These are phyloP conservation scores for Hansenula lynferdii DNA, from an alignment of 1,139 yeast genomes.

Conservation along the genomic window DNA sequence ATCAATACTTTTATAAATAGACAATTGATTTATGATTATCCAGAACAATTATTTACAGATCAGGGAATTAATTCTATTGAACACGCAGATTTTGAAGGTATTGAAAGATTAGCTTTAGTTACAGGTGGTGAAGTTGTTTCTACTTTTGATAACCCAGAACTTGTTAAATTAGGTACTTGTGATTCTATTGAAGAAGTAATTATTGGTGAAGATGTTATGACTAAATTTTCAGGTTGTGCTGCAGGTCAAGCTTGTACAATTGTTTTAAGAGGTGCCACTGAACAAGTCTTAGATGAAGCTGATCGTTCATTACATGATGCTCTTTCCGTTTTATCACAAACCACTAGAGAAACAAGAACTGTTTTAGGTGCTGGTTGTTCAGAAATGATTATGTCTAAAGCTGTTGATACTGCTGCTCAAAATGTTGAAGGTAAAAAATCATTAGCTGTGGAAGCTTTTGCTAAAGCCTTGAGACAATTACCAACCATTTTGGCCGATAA, in stretches of 20 bases:
- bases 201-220: slow-evolving; percentile 81
- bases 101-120: slow-evolving; percentile 91
- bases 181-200: slow-evolving; percentile 85
- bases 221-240: slow-evolving; percentile 90
- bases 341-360: slow-evolving; percentile 91
- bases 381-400: slow-evolving; percentile 97
- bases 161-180: slow-evolving; percentile 83
- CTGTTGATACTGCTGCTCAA: slow-evolving; percentile 94
- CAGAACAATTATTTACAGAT: slow-evolving; percentile 92
- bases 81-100: slow-evolving; percentile 98
- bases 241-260: slow-evolving; percentile 97
- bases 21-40: slow-evolving; percentile 96
- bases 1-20: slow-evolving; percentile 91
- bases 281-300: slow-evolving; percentile 93
- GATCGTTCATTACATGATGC: slow-evolving; percentile 98
- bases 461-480: slow-evolving; percentile 87
- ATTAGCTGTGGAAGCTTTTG: slow-evolving; percentile 91
- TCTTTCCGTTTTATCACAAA: slow-evolving; percentile 88
- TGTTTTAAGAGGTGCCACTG: slow-evolving; percentile 95
- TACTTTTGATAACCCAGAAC: slow-evolving; percentile 89
- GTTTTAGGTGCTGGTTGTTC: slow-evolving; percentile 98
- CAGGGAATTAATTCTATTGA: slow-evolving; percentile 86
- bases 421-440: slow-evolving; percentile 93
- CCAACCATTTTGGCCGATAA: slow-evolving; percentile 96
- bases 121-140: slow-evolving; percentile 99